These are phyloP conservation scores for Colletotrichum truncatum DNA, from an alignment of 2,329 filamentous ascomycete species.

Conservation along the genomic window DNA sequence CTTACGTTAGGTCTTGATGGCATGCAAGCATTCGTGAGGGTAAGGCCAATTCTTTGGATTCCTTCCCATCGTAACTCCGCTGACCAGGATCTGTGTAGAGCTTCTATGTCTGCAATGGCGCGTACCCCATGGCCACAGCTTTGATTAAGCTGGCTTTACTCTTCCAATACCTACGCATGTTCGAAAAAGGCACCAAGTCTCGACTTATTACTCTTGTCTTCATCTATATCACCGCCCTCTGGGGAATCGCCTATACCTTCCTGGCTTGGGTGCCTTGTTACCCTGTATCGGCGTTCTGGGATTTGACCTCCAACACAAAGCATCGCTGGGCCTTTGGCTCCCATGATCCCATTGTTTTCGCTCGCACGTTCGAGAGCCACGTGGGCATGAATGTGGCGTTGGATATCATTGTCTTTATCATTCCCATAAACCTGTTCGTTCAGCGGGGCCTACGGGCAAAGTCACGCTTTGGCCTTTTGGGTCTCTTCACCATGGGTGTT, in stretches of 20 bases:
- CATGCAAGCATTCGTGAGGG: constrained; percentile 24
- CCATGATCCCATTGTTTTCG: constrained; percentile 34
- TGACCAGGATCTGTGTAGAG: not conserved
- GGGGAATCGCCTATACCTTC: constrained; percentile 40
- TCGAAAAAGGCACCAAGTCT: constrained; percentile 23
- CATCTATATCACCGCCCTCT: constrained; percentile 38
- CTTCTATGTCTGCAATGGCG: constrained; percentile 32
- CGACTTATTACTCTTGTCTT: constrained; percentile 32
- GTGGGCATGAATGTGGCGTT: constrained; percentile 41
- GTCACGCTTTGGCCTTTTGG: constrained; percentile 40
- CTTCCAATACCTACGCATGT: constrained; percentile 33
- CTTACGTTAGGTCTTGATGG: not conserved
- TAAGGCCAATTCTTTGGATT: not conserved
- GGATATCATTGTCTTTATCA: constrained; percentile 41
- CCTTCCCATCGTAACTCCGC: not conserved
- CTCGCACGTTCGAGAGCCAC: constrained; percentile 39
- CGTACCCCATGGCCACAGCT: constrained; percentile 31
- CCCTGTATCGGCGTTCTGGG: constrained; percentile 42
- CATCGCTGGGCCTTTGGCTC: constrained; percentile 42
- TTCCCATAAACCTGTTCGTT: constrained; percentile 41
- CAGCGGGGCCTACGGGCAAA: constrained; percentile 35
- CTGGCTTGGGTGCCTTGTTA: constrained; percentile 44
- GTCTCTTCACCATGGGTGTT: constrained; percentile 41
- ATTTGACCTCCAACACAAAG: constrained; percentile 23
- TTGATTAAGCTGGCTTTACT: constrained; percentile 34